Conservation (phyloP, 495 filamentous ascomycete species). For the Coniosporium apollinis region DNA sequence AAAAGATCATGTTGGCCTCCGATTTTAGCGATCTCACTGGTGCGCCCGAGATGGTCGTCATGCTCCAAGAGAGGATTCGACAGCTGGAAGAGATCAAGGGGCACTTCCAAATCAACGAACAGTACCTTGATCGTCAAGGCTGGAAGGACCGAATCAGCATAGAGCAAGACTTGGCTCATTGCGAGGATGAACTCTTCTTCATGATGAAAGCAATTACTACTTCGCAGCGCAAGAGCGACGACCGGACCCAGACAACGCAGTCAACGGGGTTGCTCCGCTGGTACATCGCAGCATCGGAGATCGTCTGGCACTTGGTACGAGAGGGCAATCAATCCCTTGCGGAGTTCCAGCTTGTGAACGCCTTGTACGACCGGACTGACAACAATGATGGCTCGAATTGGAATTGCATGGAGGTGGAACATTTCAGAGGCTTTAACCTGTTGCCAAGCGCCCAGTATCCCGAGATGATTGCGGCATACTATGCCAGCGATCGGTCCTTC, state of each 20-base stretch:
- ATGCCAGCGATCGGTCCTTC: slow-evolving; percentile 40
- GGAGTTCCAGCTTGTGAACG: slow-evolving; percentile 80
- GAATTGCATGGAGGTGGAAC: slow-evolving; percentile 74
- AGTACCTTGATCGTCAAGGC: slow-evolving; percentile 70
- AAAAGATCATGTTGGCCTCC: slow-evolving; percentile 98
- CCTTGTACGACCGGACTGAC: slow-evolving; percentile 83
- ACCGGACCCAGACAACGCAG: slow-evolving; percentile 39
- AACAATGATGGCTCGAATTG: slow-evolving; percentile 93
- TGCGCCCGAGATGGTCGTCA: slow-evolving; percentile 82
- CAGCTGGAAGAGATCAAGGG: slow-evolving; percentile 95
- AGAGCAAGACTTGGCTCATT: slow-evolving; percentile 72
- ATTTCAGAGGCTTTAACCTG: slow-evolving; percentile 71
- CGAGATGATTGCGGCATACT: slow-evolving; percentile 81
- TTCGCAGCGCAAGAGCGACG: slow-evolving; percentile 74
- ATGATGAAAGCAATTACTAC: slow-evolving; percentile 99
- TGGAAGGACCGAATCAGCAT: slow-evolving; percentile 79
- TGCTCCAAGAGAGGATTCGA: slow-evolving; percentile 76
- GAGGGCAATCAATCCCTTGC: slow-evolving; percentile 77
- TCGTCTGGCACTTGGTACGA: slow-evolving; percentile 90
- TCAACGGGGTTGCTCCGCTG: slow-evolving; percentile 68
- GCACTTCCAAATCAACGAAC: slow-evolving; percentile 84
- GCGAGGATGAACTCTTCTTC: slow-evolving; percentile 97
- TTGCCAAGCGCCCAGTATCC: slow-evolving; percentile 85
- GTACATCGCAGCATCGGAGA: slow-evolving; percentile 79
- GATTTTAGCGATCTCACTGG: slow-evolving; percentile 96